phyloP scores from a whole-genome alignment of 495 filamentous ascomycete genomes.

The Parachaetomium inaequale region DNA sequence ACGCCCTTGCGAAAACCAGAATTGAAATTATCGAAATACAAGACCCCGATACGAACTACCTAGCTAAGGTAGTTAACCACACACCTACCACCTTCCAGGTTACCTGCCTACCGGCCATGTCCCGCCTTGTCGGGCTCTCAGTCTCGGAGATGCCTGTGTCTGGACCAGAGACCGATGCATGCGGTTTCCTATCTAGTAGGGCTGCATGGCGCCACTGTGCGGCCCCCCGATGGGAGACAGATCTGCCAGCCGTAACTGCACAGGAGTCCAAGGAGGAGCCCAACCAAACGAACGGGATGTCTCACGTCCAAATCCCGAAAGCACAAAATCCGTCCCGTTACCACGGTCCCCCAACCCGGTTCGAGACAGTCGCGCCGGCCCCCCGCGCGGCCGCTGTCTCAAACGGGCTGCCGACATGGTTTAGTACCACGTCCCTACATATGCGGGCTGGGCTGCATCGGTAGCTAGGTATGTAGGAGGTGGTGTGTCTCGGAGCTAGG shows the following conservation, averaged over 20 bases:
- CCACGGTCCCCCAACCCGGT: background rate
- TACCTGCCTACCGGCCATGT: too few species aligned
- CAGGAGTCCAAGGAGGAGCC: background rate
- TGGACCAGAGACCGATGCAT: background rate
- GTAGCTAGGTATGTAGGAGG: too few species aligned
- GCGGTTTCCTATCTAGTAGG: background rate
- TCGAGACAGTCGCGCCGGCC: background rate
- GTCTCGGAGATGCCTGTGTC: background rate
- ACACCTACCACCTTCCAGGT: background rate
- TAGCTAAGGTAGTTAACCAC: too few species aligned
- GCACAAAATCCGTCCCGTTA: background rate
- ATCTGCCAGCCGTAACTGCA: background rate
- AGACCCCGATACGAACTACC: background rate
- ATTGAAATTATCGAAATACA: background rate
- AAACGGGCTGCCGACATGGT: conserved; percentile 1
- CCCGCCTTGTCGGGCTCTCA: too few species aligned
- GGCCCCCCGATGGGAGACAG: background rate
- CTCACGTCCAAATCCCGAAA: background rate
- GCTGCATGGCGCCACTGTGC: background rate
- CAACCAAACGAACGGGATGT: background rate
- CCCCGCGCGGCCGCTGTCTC: background rate
- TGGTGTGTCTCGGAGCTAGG: background rate
- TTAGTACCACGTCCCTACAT: background rate
- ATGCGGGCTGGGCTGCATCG: background rate
- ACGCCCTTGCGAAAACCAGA: background rate